Evolutionary conservation across 2,329 filamentous ascomycete genomes (phyloP).

Genomic region (Aspergillus sp.): DNA sequence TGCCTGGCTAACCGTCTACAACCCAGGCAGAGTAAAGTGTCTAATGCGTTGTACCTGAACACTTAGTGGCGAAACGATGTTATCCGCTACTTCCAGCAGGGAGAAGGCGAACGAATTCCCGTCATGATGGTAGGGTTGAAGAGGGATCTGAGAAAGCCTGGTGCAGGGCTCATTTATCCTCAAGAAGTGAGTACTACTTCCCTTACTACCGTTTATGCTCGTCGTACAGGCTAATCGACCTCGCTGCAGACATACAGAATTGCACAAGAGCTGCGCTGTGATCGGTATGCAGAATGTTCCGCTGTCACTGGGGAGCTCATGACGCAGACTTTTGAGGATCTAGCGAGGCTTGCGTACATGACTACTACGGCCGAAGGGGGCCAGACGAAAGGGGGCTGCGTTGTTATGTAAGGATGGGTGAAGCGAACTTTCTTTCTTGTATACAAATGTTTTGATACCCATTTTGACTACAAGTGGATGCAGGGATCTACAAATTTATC

Average conservation of each 20-base stretch:
- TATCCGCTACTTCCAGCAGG: conserved; percentile 51
- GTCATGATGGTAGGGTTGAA: conserved; percentile 62
- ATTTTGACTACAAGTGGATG: neutral
- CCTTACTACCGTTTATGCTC: neutral
- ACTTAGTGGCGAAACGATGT: conserved; percentile 45
- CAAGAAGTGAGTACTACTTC: conserved; percentile 35
- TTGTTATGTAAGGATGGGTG: conserved; percentile 33
- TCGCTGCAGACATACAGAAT: conserved; percentile 52
- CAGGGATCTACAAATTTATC: neutral
- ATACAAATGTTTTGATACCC: conserved; percentile 11
- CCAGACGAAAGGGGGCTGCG: conserved; percentile 46
- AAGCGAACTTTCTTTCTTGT: neutral
- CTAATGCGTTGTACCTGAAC: neutral
- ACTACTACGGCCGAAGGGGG: conserved; percentile 57
- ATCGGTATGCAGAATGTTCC: conserved; percentile 64
- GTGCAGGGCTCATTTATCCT: conserved; percentile 43
- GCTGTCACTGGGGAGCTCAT: conserved; percentile 61
- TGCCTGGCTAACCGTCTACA: neutral
- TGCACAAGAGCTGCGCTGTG: conserved; percentile 60
- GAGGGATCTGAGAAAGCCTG: conserved; percentile 54
- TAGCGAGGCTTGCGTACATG: conserved; percentile 58
- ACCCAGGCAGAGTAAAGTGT: neutral
- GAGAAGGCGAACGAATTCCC: conserved; percentile 48
- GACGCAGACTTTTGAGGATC: conserved; percentile 60
- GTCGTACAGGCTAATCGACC: conserved; percentile 12